phyloP scores from a whole-genome alignment of 2,329 filamentous ascomycete species.

The Microdochium trichocladiopsis region DNA sequence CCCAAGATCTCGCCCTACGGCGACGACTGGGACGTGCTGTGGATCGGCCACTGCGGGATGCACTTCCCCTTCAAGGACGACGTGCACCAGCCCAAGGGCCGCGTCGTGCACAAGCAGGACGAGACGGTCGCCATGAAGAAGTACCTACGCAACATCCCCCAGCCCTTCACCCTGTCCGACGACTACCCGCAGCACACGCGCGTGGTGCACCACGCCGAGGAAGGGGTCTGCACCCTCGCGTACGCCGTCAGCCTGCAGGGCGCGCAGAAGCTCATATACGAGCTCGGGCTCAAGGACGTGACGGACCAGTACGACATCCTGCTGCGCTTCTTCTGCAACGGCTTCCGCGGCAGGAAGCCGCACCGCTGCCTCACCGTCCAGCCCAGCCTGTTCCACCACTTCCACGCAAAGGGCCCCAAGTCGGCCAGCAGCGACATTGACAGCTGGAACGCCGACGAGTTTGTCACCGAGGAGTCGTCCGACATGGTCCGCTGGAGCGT shows the following conservation, averaged over 20 bases:
- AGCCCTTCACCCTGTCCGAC: constrained; percentile 23
- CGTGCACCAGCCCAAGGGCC: constrained; percentile 9
- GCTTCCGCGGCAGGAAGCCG: constrained; percentile 18
- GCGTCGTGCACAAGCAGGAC: constrained; percentile 21
- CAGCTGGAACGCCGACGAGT: constrained; percentile 17
- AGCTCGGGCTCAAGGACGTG: constrained; percentile 31
- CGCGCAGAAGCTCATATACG: constrained; percentile 30
- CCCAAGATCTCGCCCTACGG: constrained; percentile 34
- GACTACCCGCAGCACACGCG: constrained; percentile 32
- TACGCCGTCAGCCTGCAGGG: constrained; percentile 35
- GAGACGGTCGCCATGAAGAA: constrained; percentile 20
- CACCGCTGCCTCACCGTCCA: constrained; percentile 29
- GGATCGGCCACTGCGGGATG: constrained; percentile 38
- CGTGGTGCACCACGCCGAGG: constrained; percentile 29
- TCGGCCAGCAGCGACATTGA: constrained; percentile 24
- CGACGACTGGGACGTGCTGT: constrained; percentile 41
- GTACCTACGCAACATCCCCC: constrained; percentile 20
- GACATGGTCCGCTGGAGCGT: constrained; percentile 30
- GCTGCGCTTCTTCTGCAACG: constrained; percentile 35
- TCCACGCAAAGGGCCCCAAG: constrained; percentile 26
- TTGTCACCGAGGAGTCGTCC: constrained; percentile 16
- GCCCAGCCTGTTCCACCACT: constrained; percentile 36
- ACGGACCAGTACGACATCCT: constrained; percentile 32
- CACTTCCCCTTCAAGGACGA: constrained; percentile 11
- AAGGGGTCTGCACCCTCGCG: constrained; percentile 28